phyloP scores from a whole-genome alignment of 192 early-diverging fungal species.

The Chytriomyces sp. region DNA sequence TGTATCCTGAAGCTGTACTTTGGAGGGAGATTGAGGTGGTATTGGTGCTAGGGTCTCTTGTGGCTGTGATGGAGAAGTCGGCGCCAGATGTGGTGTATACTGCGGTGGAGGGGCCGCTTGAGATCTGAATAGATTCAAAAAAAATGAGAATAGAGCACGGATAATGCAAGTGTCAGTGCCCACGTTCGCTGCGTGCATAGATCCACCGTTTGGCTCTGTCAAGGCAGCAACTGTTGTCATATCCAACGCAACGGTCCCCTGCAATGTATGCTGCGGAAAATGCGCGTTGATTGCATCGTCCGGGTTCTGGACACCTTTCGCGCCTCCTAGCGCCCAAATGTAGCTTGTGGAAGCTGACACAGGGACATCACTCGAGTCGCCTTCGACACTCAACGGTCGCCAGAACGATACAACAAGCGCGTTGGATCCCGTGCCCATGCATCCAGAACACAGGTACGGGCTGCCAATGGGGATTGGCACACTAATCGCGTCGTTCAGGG shows the following conservation, averaged over 20 bases:
- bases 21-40: conserved; percentile 5
- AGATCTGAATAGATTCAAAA: too few species aligned
- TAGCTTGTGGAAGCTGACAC: background rate
- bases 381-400: background rate
- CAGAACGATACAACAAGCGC: background rate
- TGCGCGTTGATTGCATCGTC: background rate
- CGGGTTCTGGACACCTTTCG: background rate
- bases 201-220: background rate
- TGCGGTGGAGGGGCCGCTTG: background rate
- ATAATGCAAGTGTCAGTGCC: too few species aligned
- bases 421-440: background rate
- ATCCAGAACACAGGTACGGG: background rate
- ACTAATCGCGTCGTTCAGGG: background rate
- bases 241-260: background rate
- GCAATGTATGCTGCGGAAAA: conserved; percentile 1
- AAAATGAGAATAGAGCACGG: too few species aligned
- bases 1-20: background rate
- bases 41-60: background rate
- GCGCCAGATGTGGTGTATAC: background rate
- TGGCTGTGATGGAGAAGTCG: conserved; percentile 15
- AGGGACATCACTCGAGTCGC: background rate
- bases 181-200: too few species aligned
- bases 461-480: background rate
- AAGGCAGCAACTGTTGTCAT: background rate
- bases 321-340: background rate